Evolutionary conservation across 768 basidiomycete genomes (phyloP).

Genomic region (Suillus hirtellus): DNA sequence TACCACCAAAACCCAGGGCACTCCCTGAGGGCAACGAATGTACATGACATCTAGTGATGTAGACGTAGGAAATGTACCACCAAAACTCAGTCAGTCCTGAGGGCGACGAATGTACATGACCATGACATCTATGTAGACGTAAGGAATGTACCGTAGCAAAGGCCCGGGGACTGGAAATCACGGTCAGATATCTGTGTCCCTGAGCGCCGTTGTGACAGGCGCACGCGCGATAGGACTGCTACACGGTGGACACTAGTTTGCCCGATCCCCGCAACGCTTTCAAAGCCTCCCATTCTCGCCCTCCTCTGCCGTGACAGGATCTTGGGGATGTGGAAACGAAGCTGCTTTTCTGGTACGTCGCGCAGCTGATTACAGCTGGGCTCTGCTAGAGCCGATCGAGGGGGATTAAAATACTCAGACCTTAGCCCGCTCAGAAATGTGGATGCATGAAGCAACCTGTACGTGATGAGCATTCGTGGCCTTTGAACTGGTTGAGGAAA

Average conservation of each 20-base stretch:
- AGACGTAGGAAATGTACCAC: not conserved
- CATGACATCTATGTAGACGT: not conserved
- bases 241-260: conserved; percentile 19
- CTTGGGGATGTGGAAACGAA: conserved; percentile 38
- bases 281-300: conserved; percentile 39
- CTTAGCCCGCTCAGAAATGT: conserved; percentile 74
- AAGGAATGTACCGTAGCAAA: not conserved
- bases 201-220: not conserved
- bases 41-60: not conserved
- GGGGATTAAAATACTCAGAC: conserved; percentile 75
- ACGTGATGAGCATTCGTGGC: conserved; percentile 67
- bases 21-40: not conserved
- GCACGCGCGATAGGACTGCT: conserved; percentile 12
- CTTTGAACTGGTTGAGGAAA: conserved; percentile 46
- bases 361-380: conserved; percentile 56
- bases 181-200: not conserved
- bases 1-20: not conserved
- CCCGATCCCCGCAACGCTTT: conserved; percentile 59
- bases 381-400: conserved; percentile 63
- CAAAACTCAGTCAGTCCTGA: not conserved
- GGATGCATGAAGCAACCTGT: conserved; percentile 40
- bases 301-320: conserved; percentile 41
- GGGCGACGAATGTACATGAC: not conserved
- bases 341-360: conserved; percentile 69
- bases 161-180: not conserved